Percentiles rank a stretch among this genome's conserved stretches.
These are phyloP conservation scores for Inga leiocalycina DNA, from an alignment of 306 rosid species.

Conservation along the genomic window DNA sequence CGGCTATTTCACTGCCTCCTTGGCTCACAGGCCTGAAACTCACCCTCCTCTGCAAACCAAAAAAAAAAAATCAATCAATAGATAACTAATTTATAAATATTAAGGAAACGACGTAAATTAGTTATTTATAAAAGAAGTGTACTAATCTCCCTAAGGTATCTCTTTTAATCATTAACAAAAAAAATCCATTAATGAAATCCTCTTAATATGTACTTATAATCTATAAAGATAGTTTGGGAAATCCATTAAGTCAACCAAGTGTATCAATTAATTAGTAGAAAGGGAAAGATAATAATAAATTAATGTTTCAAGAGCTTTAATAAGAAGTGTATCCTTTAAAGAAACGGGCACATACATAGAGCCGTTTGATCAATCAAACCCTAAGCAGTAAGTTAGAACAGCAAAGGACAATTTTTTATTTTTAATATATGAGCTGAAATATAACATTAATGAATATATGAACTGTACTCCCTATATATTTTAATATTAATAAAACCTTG, in stretches of 20 bases:
- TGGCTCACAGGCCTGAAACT: constrained; percentile 67
- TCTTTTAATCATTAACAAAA: too few relatives aligned
- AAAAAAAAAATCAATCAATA: neutral
- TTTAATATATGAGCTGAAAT: neutral
- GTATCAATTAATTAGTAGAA: neutral
- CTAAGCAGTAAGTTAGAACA: neutral
- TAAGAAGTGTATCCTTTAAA: neutral
- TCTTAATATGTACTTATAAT: too few relatives aligned
- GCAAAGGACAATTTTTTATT: neutral
- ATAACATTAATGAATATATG: too few relatives aligned
- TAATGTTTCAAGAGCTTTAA: neutral
- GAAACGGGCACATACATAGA: neutral
- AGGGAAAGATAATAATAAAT: neutral
- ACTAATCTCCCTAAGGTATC: too few relatives aligned
- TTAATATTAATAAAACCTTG: neutral
- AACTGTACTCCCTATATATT: neutral
- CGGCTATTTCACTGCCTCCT: constrained; percentile 57
- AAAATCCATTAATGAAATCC: too few relatives aligned
- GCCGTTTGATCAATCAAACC: neutral
- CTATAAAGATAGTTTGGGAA: too few relatives aligned
- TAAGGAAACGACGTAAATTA: too few relatives aligned
- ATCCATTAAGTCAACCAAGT: too few relatives aligned
- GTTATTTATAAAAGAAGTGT: too few relatives aligned
- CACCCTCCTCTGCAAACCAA: constrained; percentile 66
- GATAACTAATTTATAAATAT: too few relatives aligned